Evolutionary conservation across 176 grass and related monocot species (phyloP), one percentile per base, ranked within the genome.

Genomic region (Hordeum marinum): DNA sequence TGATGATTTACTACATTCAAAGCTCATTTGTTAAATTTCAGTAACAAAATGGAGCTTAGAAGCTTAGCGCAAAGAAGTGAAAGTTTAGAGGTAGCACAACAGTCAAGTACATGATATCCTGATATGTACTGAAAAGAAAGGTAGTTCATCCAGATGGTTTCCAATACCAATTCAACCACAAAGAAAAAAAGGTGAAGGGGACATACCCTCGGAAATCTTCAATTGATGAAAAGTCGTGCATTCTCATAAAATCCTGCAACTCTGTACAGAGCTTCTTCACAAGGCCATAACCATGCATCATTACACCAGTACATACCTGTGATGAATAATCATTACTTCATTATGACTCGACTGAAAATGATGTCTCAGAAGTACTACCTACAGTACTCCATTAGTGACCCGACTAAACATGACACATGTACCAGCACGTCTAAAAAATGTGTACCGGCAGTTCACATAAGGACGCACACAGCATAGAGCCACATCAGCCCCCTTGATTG

Each of bases 261-360:
- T 99, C 94, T 17, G 80, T 72, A 55, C 94, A 94, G 27, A 99
- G 93, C 72, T 99, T 96, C 82, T 96, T 96, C 39, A 99, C 97
- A 89, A 99, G 86, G 35, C 88, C 88, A 89, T 99, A 96, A 54
- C 97, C 97, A 91, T 96, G 97, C 72, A 99, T 96, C 97, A 99
- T 99, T 31, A 99, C 94, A 18, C 94, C 92, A 3, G 94, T 99
- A 61, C 97, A 99, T 70, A 99, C 93, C 92, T 96, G 82, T 74
- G 21, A 45, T 68, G 74, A 84, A 75, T 50, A 67, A 60, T 35
- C 31, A 85, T 71, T 8, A 42, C 20, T 46, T 35, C 21, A 82
- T 71, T 8, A 42, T 46, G 35, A 50, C 24, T 79, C 29, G 11
- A 72, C 21, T 67, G 66, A 80, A 79, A 86, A 62, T 65, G 52